Evolutionary conservation across 352 stramenopile genomes (phyloP), one percentile per base, ranked within the genome.

Genomic region (Globisporangium cystogenes): DNA sequence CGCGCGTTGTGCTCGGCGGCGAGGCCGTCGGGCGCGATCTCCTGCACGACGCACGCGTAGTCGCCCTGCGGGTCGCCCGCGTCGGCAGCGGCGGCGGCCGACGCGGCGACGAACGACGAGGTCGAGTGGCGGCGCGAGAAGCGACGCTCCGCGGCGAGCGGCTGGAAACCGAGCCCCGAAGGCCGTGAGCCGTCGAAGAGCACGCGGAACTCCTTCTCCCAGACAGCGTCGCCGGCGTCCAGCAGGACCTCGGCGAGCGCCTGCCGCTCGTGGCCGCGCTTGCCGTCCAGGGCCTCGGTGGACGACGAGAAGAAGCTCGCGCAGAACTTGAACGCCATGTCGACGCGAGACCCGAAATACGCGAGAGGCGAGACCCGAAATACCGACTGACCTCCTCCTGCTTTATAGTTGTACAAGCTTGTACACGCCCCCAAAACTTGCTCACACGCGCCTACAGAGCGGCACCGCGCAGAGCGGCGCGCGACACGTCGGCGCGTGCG

Each of bases 131-230:
- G 29, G 42, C 16, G n/a, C 5, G 20, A 16, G 24, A 23, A 29
- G 20, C 27, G 27, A 18, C 3, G 4, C 12, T 18, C 15, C 12
- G 27, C 14, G n/a, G 3, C 5, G 3, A 1, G 51, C 59, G 15
- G 52, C 27, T 64, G 53, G 26, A 90, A 87, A 8, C 68, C 62
- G 27, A 90, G 59, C 29, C 79, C 79, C 8, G 80, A 72, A 26
- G 68, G 57, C 7, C 68, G 71, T 23, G 40, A 65, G 7, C 69
- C 71, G 50, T 87, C 68, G 37, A 90, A 87, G 33, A 67, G 55
- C 8, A 90, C 68, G 23, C 62, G 68, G 35, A 90, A 76, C 56
- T 90, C 76, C 40, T 78, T 82, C 44, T 79, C 64, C 51, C 71
- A 82, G 59, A 64, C 64, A 11, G 50, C 37, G 15, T 57, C 60